Percentiles rank a stretch among this genome's conserved stretches.
phyloP scores from a whole-genome alignment of 2,329 filamentous ascomycete species.

The Colletotrichum spaethianum region DNA sequence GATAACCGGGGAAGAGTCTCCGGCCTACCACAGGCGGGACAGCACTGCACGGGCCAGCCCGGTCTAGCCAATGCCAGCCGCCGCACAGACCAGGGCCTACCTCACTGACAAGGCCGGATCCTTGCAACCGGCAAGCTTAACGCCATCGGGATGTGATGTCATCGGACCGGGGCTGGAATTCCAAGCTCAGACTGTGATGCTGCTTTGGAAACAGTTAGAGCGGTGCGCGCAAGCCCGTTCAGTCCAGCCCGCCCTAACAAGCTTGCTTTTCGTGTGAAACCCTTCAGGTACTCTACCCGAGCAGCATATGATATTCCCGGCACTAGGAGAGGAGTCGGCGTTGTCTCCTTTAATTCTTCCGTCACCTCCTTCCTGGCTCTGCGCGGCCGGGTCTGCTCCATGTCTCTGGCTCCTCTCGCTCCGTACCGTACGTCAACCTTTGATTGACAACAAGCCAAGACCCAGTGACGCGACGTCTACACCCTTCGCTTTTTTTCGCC shows the following conservation, averaged over 20 bases:
- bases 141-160: conserved; percentile 34
- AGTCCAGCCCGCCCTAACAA: conserved; percentile 17
- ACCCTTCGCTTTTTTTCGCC: background rate
- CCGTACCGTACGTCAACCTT: conserved; percentile 27
- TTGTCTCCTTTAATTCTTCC: conserved; percentile 29
- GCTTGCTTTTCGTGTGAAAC: conserved; percentile 40
- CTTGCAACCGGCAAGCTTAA: background rate
- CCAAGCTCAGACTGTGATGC: conserved; percentile 31
- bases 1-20: conserved; percentile 36
- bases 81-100: conserved; percentile 27
- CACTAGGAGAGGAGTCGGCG: background rate
- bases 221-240: conserved; percentile 4
- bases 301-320: background rate
- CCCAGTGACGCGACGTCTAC: conserved; percentile 33
- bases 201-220: conserved; percentile 29
- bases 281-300: background rate
- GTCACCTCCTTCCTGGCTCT: conserved; percentile 1
- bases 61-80: conserved; percentile 30
- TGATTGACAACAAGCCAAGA: conserved; percentile 32
- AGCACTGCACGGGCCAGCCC: conserved; percentile 22
- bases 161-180: conserved; percentile 24
- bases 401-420: background rate
- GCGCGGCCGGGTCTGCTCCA: background rate
- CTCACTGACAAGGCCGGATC: conserved; percentile 20
- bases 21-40: conserved; percentile 23